Evolutionary conservation across 257 asterid species (phyloP).

Genomic region (Galeopsis tetrahit): DNA sequence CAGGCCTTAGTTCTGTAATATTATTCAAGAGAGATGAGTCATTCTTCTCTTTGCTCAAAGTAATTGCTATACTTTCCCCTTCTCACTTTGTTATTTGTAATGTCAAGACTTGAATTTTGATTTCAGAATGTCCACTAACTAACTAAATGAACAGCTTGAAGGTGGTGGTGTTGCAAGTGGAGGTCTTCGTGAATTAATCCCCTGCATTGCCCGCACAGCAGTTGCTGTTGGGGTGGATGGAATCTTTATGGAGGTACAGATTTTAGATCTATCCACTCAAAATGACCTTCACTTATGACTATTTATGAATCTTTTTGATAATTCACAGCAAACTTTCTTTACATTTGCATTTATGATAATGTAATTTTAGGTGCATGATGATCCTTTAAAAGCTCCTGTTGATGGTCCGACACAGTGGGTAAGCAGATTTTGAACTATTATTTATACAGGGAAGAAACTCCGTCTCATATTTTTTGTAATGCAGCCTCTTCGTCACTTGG

Average conservation of each 20-base stretch:
- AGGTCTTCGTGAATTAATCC: constrained; percentile 93
- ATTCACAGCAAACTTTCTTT: background rate
- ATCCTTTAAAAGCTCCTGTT: constrained; percentile 90
- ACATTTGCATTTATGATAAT: background rate
- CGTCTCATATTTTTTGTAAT: constrained; percentile 20
- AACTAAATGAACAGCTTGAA: constrained; percentile 62
- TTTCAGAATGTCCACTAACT: background rate
- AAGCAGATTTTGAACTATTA: constrained; percentile 16
- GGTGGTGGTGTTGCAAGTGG: constrained; percentile 99
- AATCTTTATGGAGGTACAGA: constrained; percentile 88
- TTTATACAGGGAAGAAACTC: background rate
- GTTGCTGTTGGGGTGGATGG: constrained; percentile 98
- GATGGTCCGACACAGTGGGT: constrained; percentile 99
- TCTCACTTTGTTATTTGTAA: background rate
- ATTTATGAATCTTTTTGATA: background rate
- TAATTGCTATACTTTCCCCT: background rate
- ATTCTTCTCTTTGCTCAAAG: background rate
- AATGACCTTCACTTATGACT: constrained; percentile 33
- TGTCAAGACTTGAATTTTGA: background rate
- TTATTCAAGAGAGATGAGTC: background rate
- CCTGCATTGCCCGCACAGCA: constrained; percentile 96
- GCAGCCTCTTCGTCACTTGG: constrained; percentile 94
- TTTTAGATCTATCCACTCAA: background rate
- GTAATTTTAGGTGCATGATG: constrained; percentile 79
- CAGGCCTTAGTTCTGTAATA: background rate